Evolutionary conservation across 345 rosid genomes (phyloP).

Genomic region (Syzygium aromaticum): DNA sequence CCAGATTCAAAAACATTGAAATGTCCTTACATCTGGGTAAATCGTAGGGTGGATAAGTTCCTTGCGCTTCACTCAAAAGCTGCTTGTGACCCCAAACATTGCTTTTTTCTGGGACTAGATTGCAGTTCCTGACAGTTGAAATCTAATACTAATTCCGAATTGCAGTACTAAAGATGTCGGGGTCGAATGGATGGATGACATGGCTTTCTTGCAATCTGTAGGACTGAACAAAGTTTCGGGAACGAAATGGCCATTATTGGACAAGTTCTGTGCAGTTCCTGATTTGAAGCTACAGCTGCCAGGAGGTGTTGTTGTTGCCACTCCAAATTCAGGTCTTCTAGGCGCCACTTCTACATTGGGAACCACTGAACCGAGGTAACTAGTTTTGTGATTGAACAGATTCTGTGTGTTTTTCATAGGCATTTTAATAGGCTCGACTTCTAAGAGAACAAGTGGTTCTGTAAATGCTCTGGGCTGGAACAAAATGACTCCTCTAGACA

Average conservation of each 20-base stretch:
- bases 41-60: neutral
- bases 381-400: neutral
- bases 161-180: neutral
- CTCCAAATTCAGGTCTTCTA: constrained; percentile 26
- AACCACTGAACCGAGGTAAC: constrained; percentile 30
- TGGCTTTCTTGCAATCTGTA: neutral
- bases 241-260: constrained; percentile 31
- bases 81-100: neutral
- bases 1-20: neutral
- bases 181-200: neutral
- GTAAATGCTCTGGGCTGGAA: neutral
- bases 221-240: neutral
- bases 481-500: neutral
- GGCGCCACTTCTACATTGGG: constrained; percentile 19
- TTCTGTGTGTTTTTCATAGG: neutral
- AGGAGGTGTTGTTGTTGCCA: neutral
- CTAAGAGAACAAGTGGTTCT: neutral
- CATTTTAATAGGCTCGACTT: neutral
- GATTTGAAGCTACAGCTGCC: constrained; percentile 33
- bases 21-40: neutral
- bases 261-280: constrained; percentile 28
- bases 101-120: too few species aligned
- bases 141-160: neutral
- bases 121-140: too few species aligned
- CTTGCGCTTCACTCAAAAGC: neutral